Evolutionary conservation across 108 stramenopile species (phyloP).

Genomic region (Pseudonitzschia multistriata): DNA sequence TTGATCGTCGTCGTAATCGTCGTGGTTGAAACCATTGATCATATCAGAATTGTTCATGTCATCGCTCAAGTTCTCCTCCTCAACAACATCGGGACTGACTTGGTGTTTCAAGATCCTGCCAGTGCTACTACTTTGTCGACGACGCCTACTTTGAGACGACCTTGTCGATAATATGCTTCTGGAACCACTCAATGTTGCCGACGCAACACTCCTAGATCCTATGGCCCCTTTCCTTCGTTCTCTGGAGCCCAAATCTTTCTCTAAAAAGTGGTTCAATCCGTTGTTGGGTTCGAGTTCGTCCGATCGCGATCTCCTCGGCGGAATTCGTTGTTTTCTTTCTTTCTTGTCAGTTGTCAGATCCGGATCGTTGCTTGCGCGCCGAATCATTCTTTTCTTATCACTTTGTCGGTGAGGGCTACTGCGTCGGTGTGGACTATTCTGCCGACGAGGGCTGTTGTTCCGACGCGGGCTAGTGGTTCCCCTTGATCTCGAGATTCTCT

Average conservation of each 20-base stretch:
- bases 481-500: not conserved
- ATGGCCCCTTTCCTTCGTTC: not conserved
- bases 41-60: not conserved
- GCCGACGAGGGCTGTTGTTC: too few relatives aligned
- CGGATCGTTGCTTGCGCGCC: not conserved
- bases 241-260: not conserved
- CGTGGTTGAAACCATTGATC: not conserved
- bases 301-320: conserved; percentile 7
- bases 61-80: not conserved
- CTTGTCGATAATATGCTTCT: not conserved
- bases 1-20: not conserved
- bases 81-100: not conserved
- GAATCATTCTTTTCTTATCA: not conserved
- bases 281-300: not conserved
- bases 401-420: not conserved
- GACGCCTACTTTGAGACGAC: conserved; percentile 5
- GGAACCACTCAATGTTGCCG: not conserved
- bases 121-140: not conserved
- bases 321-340: not conserved
- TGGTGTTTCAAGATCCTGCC: conserved; percentile 1
- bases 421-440: not conserved
- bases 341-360: not conserved
- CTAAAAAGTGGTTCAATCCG: not conserved
- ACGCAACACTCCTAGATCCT: conserved; percentile 2
- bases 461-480: not conserved